A percentile compares a stretch with the other conserved stretches of the same genome.
phyloP scores from a whole-genome alignment of 495 filamentous ascomycete species.

The Aspergillus leporis region DNA sequence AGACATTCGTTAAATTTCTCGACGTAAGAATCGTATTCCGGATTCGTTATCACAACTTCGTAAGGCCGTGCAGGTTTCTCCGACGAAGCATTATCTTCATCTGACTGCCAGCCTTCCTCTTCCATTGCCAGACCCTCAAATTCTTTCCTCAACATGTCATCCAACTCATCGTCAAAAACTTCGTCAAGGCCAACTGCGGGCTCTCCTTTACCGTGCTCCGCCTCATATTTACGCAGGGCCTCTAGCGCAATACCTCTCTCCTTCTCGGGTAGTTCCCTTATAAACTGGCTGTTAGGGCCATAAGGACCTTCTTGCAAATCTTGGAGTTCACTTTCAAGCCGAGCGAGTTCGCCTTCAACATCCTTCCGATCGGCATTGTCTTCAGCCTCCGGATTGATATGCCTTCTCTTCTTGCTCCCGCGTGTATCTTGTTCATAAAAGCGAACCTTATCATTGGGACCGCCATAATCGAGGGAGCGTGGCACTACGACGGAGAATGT shows the following conservation, averaged over 20 bases:
- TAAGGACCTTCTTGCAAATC: constrained; percentile 43
- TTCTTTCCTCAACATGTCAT: constrained; percentile 43
- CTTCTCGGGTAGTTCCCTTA: constrained; percentile 39
- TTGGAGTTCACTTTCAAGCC: constrained; percentile 58
- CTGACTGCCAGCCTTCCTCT: constrained; percentile 39
- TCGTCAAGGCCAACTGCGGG: constrained; percentile 30
- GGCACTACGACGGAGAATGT: constrained; percentile 37
- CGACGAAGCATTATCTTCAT: constrained; percentile 20
- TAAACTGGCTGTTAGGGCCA: constrained; percentile 44
- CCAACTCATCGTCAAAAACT: constrained; percentile 48
- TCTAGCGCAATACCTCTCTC: constrained; percentile 43
- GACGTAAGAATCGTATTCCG: constrained; percentile 33
- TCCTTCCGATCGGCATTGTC: constrained; percentile 45
- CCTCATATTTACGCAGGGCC: constrained; percentile 44
- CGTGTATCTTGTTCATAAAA: constrained; percentile 44
- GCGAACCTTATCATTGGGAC: constrained; percentile 45
- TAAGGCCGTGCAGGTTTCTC: constrained; percentile 23
- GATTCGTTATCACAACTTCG: constrained; percentile 23
- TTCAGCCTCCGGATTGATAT: constrained; percentile 54
- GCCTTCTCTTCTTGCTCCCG: constrained; percentile 34
- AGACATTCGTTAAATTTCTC: constrained; percentile 35
- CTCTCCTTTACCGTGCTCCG: constrained; percentile 28
- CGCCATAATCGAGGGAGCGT: constrained; percentile 39
- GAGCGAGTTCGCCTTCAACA: constrained; percentile 45
- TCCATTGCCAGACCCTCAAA: constrained; percentile 42